These are phyloP conservation scores for Phoenix dactylifera DNA, from an alignment of 176 grass and related monocot genomes.

Conservation along the genomic window DNA sequence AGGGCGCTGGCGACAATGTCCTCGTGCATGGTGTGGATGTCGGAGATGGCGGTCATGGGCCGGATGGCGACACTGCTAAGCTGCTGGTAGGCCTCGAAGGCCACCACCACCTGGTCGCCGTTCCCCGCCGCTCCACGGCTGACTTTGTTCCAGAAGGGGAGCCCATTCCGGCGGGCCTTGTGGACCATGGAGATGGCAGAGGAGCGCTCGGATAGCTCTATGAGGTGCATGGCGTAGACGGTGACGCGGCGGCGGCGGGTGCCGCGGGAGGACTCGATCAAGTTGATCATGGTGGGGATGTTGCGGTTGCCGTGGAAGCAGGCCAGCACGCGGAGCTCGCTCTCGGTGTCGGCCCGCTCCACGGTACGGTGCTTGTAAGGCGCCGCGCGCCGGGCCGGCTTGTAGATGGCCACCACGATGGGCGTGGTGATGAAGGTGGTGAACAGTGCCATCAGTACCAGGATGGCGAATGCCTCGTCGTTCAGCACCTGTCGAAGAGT, in stretches of 20 bases:
- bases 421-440: conserved; percentile 11
- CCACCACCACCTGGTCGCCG: not conserved
- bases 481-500: not conserved
- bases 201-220: conserved; percentile 6
- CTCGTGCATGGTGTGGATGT: conserved; percentile 7
- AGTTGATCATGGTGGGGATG: conserved; percentile 7
- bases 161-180: conserved; percentile 6
- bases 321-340: conserved; percentile 5
- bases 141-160: conserved; percentile 8
- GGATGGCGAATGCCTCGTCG: conserved; percentile 4
- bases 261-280: conserved; percentile 4
- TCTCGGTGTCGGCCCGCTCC: not conserved
- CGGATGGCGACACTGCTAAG: not conserved
- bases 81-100: not conserved
- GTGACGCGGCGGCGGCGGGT: conserved; percentile 4
- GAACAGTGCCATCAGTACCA: conserved; percentile 13
- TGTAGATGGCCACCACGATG: conserved; percentile 6
- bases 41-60: conserved; percentile 8
- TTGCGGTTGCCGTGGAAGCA: conserved; percentile 9
- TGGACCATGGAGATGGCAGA: conserved; percentile 9
- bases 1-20: conserved; percentile 1
- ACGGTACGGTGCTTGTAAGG: not conserved
- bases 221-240: conserved; percentile 11
- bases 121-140: not conserved
- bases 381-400: not conserved